phyloP scores from a whole-genome alignment of 495 filamentous ascomycete genomes.

The Neurospora terricola region DNA sequence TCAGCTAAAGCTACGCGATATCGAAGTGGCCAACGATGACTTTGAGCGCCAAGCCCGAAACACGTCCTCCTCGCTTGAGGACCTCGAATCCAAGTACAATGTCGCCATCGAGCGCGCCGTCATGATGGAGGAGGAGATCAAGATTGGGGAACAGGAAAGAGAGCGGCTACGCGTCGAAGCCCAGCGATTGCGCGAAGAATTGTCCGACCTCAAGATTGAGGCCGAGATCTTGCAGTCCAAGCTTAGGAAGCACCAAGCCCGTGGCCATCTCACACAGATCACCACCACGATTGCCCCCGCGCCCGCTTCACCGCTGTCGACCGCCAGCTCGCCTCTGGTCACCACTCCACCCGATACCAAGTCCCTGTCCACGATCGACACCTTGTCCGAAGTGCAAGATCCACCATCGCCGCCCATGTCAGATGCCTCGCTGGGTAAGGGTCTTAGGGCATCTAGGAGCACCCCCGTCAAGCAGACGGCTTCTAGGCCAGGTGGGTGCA shows the following conservation, averaged over 20 bases:
- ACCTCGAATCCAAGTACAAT: conserved; percentile 94
- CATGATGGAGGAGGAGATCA: conserved; percentile 91
- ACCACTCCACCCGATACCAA: conserved; percentile 61
- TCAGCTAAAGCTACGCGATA: conserved; percentile 78
- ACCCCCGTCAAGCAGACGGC: conserved; percentile 16
- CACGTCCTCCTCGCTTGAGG: conserved; percentile 88
- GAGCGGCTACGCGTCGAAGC: conserved; percentile 79
- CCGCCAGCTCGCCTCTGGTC: conserved; percentile 63
- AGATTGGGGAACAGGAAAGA: conserved; percentile 78
- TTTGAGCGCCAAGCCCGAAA: conserved; percentile 92
- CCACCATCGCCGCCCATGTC: conserved; percentile 61
- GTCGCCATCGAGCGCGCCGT: conserved; percentile 83
- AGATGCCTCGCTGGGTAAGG: conserved; percentile 49
- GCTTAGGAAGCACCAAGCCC: conserved; percentile 52
- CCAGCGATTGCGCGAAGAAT: conserved; percentile 79
- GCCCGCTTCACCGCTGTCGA: conserved; percentile 47
- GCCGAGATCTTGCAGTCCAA: conserved; percentile 91
- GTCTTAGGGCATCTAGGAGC: conserved; percentile 38
- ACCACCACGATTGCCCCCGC: conserved; percentile 45
- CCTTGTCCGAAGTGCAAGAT: conserved; percentile 34
- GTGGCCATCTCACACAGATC: conserved; percentile 38
- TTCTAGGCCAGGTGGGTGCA: not conserved
- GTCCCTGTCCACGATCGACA: conserved; percentile 35
- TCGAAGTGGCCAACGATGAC: conserved; percentile 96
- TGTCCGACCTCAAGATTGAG: conserved; percentile 87